Conservation (phyloP, 2,329 filamentous ascomycete species). For the Xylaria polymorpha region DNA sequence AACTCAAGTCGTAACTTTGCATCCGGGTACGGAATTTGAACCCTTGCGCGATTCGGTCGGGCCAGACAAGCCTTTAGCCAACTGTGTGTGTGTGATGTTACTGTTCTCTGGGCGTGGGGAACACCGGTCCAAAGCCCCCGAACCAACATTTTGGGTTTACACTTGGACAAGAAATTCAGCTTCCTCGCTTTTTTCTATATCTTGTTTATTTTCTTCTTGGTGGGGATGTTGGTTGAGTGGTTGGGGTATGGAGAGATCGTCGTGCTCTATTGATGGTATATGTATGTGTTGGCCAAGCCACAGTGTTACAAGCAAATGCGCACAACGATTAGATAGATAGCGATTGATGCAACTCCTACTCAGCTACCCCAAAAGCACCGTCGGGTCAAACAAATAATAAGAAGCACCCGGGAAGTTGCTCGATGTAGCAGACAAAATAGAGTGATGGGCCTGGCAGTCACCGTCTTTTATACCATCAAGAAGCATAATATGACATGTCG, state of each 20-base stretch:
- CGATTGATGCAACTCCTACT: too few species aligned
- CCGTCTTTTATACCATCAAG: background rate
- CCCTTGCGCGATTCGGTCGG: background rate
- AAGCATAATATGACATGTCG: background rate
- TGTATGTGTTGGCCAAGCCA: background rate
- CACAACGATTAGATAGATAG: too few species aligned
- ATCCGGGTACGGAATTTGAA: background rate
- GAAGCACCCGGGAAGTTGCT: too few species aligned
- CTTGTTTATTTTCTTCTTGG: background rate
- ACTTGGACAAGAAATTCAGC: background rate
- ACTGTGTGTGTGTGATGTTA: slow-evolving; percentile 11
- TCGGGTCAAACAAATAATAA: too few species aligned
- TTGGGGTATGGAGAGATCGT: background rate
- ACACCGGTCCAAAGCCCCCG: slow-evolving; percentile 1
- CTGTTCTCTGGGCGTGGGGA: background rate
- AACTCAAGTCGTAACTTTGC: background rate
- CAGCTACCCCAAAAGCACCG: too few species aligned
- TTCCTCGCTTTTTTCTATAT: background rate
- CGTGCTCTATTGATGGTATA: background rate
- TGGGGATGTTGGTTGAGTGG: background rate
- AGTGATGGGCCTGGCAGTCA: too few species aligned
- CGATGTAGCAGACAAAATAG: too few species aligned
- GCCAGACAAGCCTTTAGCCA: background rate
- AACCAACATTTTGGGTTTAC: slow-evolving; percentile 13
- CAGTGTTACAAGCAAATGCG: slow-evolving; percentile 1